phyloP scores from a whole-genome alignment of 805 yeast genomes.

The Metschnikowia gelsemii region DNA sequence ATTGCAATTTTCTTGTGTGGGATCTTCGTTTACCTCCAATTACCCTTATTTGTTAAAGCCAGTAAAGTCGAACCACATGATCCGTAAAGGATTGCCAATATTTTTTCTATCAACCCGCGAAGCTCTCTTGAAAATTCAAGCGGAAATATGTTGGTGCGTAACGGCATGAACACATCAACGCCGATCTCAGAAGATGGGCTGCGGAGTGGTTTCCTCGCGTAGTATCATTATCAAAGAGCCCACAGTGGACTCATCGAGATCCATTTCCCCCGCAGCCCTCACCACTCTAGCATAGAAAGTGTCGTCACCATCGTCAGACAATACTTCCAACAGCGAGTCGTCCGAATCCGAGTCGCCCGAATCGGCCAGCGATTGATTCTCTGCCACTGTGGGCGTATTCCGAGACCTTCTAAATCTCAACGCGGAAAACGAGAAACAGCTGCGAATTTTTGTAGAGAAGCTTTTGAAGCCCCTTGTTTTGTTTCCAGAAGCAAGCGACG shows the following conservation, averaged over 20 bases:
- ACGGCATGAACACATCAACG: background rate
- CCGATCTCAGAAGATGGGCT: background rate
- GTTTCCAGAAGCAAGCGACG: background rate
- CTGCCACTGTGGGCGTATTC: background rate
- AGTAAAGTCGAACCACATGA: too few species aligned
- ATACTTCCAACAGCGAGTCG: background rate
- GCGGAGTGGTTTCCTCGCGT: conserved; percentile 8
- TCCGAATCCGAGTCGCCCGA: background rate
- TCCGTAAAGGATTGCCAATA: too few species aligned
- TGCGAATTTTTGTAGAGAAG: conserved; percentile 7
- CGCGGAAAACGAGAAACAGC: conserved; percentile 3
- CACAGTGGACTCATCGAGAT: conserved; percentile 16
- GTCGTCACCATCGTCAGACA: conserved; percentile 2
- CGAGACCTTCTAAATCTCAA: background rate
- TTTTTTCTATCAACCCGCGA: too few species aligned
- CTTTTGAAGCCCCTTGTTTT: conserved; percentile 8
- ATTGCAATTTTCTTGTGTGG: background rate
- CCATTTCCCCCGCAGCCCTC: conserved; percentile 11
- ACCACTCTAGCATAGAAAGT: conserved; percentile 7
- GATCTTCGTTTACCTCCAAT: background rate
- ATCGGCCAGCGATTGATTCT: background rate
- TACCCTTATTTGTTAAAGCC: too few species aligned
- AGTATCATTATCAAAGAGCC: conserved; percentile 14
- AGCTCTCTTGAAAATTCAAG: background rate
- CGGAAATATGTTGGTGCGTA: background rate